These are phyloP conservation scores for Thelephora terrestris DNA, from an alignment of 1,284 basidiomycete genomes.

Conservation along the genomic window DNA sequence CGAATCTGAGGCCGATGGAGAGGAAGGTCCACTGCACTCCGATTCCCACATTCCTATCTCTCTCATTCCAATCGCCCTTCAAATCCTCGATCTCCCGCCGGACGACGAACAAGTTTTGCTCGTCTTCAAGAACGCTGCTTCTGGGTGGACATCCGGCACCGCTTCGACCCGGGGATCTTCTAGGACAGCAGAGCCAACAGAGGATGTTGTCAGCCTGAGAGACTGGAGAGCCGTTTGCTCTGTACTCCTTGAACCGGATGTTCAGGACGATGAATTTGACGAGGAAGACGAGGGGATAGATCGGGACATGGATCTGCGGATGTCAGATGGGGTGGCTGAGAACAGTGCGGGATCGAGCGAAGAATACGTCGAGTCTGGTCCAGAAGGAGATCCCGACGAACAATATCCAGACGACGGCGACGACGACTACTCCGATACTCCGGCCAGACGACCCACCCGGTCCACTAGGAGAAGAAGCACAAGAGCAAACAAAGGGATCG, in stretches of 20 bases:
- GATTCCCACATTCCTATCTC: slow-evolving; percentile 36
- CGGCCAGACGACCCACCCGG: slow-evolving; percentile 11
- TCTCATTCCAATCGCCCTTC: slow-evolving; percentile 52
- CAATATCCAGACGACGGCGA: slow-evolving; percentile 23
- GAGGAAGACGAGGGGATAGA: slow-evolving; percentile 13
- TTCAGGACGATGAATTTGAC: slow-evolving; percentile 11
- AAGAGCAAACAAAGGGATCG: slow-evolving; percentile 9
- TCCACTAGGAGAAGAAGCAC: slow-evolving; percentile 12
- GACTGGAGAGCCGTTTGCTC: slow-evolving; percentile 72
- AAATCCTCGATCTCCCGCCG: slow-evolving; percentile 48
- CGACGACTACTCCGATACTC: slow-evolving; percentile 7
- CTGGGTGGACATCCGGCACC: slow-evolving; percentile 40
- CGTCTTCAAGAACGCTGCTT: slow-evolving; percentile 62
- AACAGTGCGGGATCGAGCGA: slow-evolving; percentile 14
- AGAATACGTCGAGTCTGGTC: slow-evolving; percentile 18
- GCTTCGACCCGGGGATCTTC: slow-evolving; percentile 3
- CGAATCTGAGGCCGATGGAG: slow-evolving; percentile 1
- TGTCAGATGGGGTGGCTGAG: slow-evolving; percentile 12
- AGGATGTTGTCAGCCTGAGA: slow-evolving; percentile 36
- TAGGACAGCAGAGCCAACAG: slow-evolving; percentile 11
- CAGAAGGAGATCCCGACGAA: slow-evolving; percentile 16
- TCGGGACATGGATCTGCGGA: slow-evolving; percentile 21
- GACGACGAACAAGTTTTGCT: slow-evolving; percentile 58
- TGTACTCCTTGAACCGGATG: slow-evolving; percentile 33
- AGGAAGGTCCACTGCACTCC: neutral